Evolutionary conservation across 768 basidiomycete species (phyloP).

Genomic region (Xerocomus brunneocitrinus): DNA sequence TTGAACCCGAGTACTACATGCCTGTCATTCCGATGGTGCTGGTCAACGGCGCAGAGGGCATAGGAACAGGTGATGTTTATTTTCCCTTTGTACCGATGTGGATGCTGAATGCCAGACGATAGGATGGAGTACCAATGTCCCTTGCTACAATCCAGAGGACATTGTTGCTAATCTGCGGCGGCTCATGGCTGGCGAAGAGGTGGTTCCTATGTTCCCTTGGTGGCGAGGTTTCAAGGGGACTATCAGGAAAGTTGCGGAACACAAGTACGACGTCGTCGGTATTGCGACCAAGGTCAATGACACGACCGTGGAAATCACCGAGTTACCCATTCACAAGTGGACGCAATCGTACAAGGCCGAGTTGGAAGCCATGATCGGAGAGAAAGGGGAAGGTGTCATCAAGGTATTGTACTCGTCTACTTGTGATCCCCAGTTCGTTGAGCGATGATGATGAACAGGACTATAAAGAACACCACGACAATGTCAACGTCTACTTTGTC

Average conservation of each 20-base stretch:
- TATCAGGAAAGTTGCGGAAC: constrained; percentile 74
- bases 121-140: constrained; percentile 95
- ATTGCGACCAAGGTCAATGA: constrained; percentile 71
- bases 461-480: constrained; percentile 96
- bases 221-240: constrained; percentile 93
- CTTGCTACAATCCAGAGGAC: constrained; percentile 88
- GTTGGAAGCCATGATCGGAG: constrained; percentile 82
- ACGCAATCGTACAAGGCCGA: constrained; percentile 90
- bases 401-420: constrained; percentile 49
- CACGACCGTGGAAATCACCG: constrained; percentile 91
- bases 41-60: constrained; percentile 94
- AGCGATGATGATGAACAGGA: constrained; percentile 50
- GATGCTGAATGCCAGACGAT: constrained; percentile 1
- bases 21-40: constrained; percentile 86
- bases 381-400: constrained; percentile 75
- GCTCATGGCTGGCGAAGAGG: constrained; percentile 80
- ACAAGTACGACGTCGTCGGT: constrained; percentile 83
- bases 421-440: neutral
- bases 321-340: constrained; percentile 94
- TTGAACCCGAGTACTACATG: constrained; percentile 95
- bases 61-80: constrained; percentile 77
- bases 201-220: constrained; percentile 90
- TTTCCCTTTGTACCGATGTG: neutral
- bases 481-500: constrained; percentile 84
- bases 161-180: constrained; percentile 85